phyloP scores from a whole-genome alignment of 129 eudicot genomes.

The Mikania micrantha region DNA sequence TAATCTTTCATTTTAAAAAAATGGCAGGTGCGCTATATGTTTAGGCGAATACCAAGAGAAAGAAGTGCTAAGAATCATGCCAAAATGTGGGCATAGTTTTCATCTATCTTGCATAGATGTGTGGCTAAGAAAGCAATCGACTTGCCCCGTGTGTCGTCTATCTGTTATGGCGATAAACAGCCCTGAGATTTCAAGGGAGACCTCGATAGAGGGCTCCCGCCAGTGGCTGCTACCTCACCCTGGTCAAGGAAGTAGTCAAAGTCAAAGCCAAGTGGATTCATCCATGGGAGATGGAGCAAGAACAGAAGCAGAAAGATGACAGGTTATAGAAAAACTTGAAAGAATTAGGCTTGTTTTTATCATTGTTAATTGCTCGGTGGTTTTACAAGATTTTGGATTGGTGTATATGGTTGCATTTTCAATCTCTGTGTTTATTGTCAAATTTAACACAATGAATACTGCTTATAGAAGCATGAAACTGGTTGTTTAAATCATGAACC shows the following conservation, averaged over 20 bases:
- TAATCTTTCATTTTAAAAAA: background rate
- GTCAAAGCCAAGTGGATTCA: slow-evolving; percentile 21
- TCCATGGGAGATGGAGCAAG: slow-evolving; percentile 33
- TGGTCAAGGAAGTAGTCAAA: slow-evolving; percentile 34
- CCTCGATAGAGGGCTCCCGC: slow-evolving; percentile 40
- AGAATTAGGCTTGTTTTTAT: slow-evolving; percentile 9
- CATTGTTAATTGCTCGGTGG: slow-evolving; percentile 11
- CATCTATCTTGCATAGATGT: slow-evolving; percentile 89
- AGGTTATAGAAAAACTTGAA: background rate
- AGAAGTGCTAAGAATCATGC: slow-evolving; percentile 88
- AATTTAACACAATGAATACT: slow-evolving; percentile 6
- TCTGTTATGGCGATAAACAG: slow-evolving; percentile 28
- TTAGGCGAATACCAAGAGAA: slow-evolving; percentile 89
- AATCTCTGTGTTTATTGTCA: background rate
- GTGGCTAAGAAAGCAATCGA: slow-evolving; percentile 81
- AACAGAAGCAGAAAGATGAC: slow-evolving; percentile 26
- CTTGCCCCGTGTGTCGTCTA: slow-evolving; percentile 94
- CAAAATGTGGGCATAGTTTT: slow-evolving; percentile 90
- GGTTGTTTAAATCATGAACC: background rate
- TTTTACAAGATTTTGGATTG: slow-evolving; percentile 14
- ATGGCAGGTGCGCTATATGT: slow-evolving; percentile 83
- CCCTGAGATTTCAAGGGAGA: slow-evolving; percentile 42
- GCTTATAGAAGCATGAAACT: background rate
- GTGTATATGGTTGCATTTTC: slow-evolving; percentile 17
- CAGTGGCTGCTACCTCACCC: slow-evolving; percentile 53